Evolutionary conservation across 768 basidiomycete species (phyloP), one percentile per base, ranked within the genome.

Genomic region (Leccinum subgranulosum): DNA sequence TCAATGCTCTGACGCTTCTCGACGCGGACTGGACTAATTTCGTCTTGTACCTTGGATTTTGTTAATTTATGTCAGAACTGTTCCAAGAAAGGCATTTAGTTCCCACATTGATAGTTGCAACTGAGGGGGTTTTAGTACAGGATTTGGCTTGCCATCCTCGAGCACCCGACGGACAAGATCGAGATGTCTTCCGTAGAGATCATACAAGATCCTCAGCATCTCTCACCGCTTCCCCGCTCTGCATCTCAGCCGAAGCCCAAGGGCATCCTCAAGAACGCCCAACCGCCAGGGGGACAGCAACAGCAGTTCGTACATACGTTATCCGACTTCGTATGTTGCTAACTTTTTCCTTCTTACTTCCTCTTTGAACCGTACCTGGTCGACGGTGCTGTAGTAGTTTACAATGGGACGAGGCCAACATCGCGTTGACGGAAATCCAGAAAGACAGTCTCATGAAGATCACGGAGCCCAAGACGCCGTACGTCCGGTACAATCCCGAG

Each of bases 391-490:
- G 8, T 54, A 80, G 81, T 63, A 94, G 87, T 65, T 69, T 97
- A 66, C 90, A 92, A 68, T 98, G 94, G 94, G 95, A 98, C 68
- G 94, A 98, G 67, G 91, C 85, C 70, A 98, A 97, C 69, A 80
- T 98, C 34, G 91, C 92, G 25, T 73, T 91, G 66, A 97, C 94
- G 1, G 94, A 98, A 74, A 86, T 93, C 63, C 85, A 90, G 79
- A 96, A 96, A 74, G 94, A 96, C 67, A 94, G 92, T 61, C 77
- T 94, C 69, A 98, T 97, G 94, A 98, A 97, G 84, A 98, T 98
- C 68, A 94, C 92, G 3, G 94, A 98, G 68, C 94, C 94, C 53
- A 98, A 98, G 82, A 98, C 94, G 10, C 94, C 94, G 2, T 98
- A 90, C 73, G 94, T 98, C 54, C 80, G 92, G 63, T 95, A 94